These are phyloP conservation scores for Pythium vanterpoolii DNA, from an alignment of 352 stramenopile species.

Conservation along the genomic window DNA sequence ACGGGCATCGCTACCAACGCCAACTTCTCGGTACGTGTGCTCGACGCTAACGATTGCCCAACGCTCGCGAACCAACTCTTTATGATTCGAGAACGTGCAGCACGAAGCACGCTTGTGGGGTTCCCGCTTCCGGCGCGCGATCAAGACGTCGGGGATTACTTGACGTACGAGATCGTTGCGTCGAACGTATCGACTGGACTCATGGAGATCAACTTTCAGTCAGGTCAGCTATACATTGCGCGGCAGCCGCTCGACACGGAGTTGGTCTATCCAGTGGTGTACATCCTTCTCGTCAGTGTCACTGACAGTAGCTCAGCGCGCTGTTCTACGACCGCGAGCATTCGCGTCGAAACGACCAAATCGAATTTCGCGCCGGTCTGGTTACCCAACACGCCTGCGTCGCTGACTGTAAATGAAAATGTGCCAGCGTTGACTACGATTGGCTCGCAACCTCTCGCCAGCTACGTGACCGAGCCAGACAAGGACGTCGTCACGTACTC, in stretches of 20 bases:
- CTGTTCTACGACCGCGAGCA: conserved; percentile 24
- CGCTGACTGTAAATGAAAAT: conserved; percentile 46
- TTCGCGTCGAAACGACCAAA: conserved; percentile 38
- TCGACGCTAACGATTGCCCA: conserved; percentile 63
- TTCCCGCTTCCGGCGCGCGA: conserved; percentile 52
- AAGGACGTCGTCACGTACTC: conserved; percentile 42
- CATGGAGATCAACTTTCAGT: conserved; percentile 38
- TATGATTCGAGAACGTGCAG: conserved; percentile 37
- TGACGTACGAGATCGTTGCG: conserved; percentile 36
- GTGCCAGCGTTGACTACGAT: conserved; percentile 25
- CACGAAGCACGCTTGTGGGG: conserved; percentile 31
- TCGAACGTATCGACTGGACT: conserved; percentile 30
- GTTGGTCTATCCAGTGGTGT: conserved; percentile 34
- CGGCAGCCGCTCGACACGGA: conserved; percentile 26
- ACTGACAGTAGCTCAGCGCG: conserved; percentile 29
- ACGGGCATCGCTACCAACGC: conserved; percentile 30
- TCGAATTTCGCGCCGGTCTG: conserved; percentile 53
- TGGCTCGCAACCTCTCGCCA: conserved; percentile 13
- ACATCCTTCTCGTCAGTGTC: conserved; percentile 34
- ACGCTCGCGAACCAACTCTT: conserved; percentile 33
- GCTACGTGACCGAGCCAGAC: conserved; percentile 38
- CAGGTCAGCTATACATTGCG: conserved; percentile 43
- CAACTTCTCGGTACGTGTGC: conserved; percentile 31
- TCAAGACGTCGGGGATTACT: conserved; percentile 42
- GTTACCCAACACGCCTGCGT: conserved; percentile 22